phyloP scores from a whole-genome alignment of 306 rosid genomes.

The Vigna reflexopilosa region DNA sequence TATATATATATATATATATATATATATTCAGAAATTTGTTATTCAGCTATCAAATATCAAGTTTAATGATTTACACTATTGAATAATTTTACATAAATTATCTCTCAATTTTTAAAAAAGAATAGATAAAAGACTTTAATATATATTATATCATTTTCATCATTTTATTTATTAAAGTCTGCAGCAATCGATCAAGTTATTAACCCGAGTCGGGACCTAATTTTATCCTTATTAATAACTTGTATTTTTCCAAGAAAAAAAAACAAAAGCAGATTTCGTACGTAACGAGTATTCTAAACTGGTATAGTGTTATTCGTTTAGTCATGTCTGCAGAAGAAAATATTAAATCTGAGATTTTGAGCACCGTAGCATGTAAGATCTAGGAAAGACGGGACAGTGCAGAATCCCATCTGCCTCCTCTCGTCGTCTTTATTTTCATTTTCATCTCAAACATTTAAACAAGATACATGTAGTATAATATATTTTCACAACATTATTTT shows the following conservation, averaged over 20 bases:
- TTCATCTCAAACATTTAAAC: neutral
- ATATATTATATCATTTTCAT: neutral
- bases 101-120: too few relatives aligned
- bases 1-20: too few relatives aligned
- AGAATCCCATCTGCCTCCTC: conserved; percentile 5
- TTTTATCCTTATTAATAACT: neutral
- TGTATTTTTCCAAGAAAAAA: neutral
- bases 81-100: too few relatives aligned
- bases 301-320: conserved; percentile 41
- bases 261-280: conserved; percentile 6
- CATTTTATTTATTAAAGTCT: neutral
- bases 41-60: too few relatives aligned
- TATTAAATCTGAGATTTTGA: conserved; percentile 28
- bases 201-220: neutral
- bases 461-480: too few relatives aligned
- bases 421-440: neutral
- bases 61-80: too few relatives aligned
- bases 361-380: conserved; percentile 11
- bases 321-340: conserved; percentile 45
- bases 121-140: too few relatives aligned
- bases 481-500: too few relatives aligned
- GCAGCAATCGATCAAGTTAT: neutral
- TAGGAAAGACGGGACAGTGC: conserved; percentile 32
- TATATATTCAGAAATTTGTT: too few relatives aligned
- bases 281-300: conserved; percentile 1